A percentile compares a stretch with the other conserved stretches of the same genome.
phyloP scores from a whole-genome alignment of 2,329 filamentous ascomycete genomes.

The Trichoderma atroviride region DNA sequence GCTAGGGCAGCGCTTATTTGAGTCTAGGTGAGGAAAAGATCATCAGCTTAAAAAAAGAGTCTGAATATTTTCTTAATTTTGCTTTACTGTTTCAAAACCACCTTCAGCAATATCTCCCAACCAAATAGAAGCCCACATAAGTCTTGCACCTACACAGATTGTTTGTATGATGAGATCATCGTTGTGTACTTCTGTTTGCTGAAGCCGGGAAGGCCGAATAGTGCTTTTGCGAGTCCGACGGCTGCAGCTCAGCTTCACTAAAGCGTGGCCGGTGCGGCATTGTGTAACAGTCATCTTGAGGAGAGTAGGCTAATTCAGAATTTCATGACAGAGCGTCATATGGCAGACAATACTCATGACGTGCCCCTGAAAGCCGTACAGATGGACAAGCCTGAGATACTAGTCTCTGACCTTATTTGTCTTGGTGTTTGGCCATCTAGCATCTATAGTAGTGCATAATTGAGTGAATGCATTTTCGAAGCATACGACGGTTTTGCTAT shows the following conservation, averaged over 20 bases:
- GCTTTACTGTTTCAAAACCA: neutral
- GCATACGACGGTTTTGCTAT: too few species aligned
- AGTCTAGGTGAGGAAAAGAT: neutral
- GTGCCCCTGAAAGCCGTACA: neutral
- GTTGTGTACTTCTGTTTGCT: neutral
- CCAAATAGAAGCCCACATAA: neutral
- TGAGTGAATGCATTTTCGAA: too few species aligned
- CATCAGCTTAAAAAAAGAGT: neutral
- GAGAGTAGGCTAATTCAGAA: neutral
- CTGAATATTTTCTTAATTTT: neutral
- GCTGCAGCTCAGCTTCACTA: neutral
- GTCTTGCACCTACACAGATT: neutral
- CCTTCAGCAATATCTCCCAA: neutral
- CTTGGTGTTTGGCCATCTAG: neutral
- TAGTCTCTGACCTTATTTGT: neutral
- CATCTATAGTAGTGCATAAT: neutral
- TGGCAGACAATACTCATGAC: neutral
- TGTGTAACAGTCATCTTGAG: neutral
- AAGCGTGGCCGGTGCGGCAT: neutral
- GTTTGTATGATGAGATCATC: neutral
- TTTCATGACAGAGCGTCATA: neutral
- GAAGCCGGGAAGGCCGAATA: neutral
- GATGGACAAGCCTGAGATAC: neutral
- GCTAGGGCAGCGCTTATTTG: neutral
- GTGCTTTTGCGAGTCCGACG: neutral